Base-by-base conservation (phyloP, 257 asterid species). In the Paulownia fortunei region DNA sequence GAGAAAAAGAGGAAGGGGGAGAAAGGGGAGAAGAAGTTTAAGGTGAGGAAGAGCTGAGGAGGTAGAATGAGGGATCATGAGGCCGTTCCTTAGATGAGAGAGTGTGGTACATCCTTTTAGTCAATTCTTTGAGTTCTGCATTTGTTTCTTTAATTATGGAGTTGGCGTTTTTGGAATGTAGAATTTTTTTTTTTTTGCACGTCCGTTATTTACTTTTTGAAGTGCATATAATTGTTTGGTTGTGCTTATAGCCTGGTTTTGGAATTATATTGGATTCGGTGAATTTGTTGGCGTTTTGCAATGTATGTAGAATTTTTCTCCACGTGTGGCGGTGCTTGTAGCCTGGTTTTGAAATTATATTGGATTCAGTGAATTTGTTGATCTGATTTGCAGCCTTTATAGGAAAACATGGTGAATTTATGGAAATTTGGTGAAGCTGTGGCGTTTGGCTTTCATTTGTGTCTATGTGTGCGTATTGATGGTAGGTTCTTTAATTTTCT, bases 51-150 rank as follows among this genome's bases (percentile, higher is more conserved):
- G 77, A 68, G 80, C 32, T 93, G 90, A 61, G 90, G 87, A 69
- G 91, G 93, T 72, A 82, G 91, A 72, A 78, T 72, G 62, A 85
- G 87, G 84, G 90, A 84, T 76, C 89, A 84, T 21, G 98, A n/a
- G 72, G 97, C 88, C 0, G 99, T 93, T 86, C n/a, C 96, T 86
- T 63, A 94, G 86, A 87, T 83, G 88, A 92, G 90, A 88, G 99
- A 92, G 91, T 93, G 97, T 96, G 99, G 98, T 96, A 92, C 27
- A 93, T n/a, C n/a, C 44, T 39, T 60, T 49, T 85, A 6, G 16
- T 66, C n/a, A 72, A 83, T 85, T 49, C n/a, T 83, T 88, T 27
- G 86, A 84, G 87, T 52, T 68, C 6, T 18, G 21, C n/a, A 71
- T 75, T 72, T 54, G 4, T 3, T 67, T 60, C 30, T 36, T 39